Conservation (phyloP, 306 rosid species). For the Quillaja saponaria region DNA sequence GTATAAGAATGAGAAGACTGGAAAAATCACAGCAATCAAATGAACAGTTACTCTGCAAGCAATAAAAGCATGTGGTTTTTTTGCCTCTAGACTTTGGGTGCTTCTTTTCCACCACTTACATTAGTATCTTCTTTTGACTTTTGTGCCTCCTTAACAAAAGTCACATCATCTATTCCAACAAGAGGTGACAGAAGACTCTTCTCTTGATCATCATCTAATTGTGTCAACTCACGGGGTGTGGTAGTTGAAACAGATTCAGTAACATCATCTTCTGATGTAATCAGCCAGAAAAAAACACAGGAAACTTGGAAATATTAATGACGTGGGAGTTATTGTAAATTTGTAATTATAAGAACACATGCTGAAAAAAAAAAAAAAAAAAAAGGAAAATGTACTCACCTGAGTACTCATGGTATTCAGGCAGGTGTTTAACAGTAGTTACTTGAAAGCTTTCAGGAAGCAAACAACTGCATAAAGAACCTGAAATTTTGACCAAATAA, state of each 20-base stretch:
- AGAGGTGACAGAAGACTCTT: slow-evolving; percentile 58
- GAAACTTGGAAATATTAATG: slow-evolving; percentile 27
- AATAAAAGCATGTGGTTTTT: neutral
- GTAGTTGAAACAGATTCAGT: slow-evolving; percentile 50
- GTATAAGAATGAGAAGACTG: neutral
- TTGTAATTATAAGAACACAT: slow-evolving; percentile 11
- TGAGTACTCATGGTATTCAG: slow-evolving; percentile 69
- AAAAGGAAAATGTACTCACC: slow-evolving; percentile 49
- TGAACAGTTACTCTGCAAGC: neutral
- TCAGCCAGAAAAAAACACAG: slow-evolving; percentile 20
- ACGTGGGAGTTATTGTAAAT: slow-evolving; percentile 8
- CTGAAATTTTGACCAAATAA: slow-evolving; percentile 56
- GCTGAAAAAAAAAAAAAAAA: neutral
- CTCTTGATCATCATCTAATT: slow-evolving; percentile 63
- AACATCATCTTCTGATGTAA: slow-evolving; percentile 63
- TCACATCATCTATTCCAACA: slow-evolving; percentile 46
- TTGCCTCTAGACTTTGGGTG: neutral
- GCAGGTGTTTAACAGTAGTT: slow-evolving; percentile 70
- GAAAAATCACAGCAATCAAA: neutral
- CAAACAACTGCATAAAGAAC: slow-evolving; percentile 84
- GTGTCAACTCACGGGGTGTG: slow-evolving; percentile 48
- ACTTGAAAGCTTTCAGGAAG: slow-evolving; percentile 95
- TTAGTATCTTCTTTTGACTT: neutral
- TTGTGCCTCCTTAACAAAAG: slow-evolving; percentile 58
- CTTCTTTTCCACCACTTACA: neutral